Percentiles rank a stretch among this genome's conserved stretches.
Evolutionary conservation across 2,329 filamentous ascomycete species (phyloP).

Genomic region (Zasmidium citrigriseum): DNA sequence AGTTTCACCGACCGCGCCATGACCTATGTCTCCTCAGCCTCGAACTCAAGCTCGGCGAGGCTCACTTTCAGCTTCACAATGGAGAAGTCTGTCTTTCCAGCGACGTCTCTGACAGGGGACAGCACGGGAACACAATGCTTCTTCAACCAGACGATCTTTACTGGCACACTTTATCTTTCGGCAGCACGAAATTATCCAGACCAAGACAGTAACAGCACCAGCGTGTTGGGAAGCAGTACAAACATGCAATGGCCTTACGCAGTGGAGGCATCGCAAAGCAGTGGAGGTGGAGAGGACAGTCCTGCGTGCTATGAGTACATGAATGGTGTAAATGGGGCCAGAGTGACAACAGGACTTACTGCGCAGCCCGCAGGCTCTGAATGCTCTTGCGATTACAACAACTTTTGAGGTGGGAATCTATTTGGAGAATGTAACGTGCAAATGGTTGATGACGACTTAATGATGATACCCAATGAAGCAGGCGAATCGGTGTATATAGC

Average conservation of each 20-base stretch:
- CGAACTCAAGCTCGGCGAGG: conserved; percentile 50
- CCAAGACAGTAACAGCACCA: conserved; percentile 10
- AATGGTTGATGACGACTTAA: not conserved
- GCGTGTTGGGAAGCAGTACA: conserved; percentile 16
- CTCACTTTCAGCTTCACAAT: conserved; percentile 59
- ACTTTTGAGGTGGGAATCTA: conserved; percentile 26
- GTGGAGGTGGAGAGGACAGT: conserved; percentile 49
- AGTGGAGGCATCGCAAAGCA: conserved; percentile 57
- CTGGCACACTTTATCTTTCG: conserved; percentile 57
- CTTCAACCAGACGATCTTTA: conserved; percentile 58
- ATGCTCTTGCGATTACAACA: conserved; percentile 52
- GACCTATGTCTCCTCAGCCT: conserved; percentile 50
- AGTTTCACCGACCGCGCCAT: conserved; percentile 57
- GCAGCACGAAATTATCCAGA: conserved; percentile 19
- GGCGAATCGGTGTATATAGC: not conserved
- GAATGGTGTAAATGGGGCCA: conserved; percentile 39
- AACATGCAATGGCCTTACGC: conserved; percentile 59
- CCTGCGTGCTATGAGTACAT: conserved; percentile 56
- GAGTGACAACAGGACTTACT: conserved; percentile 37
- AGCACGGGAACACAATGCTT: conserved; percentile 57
- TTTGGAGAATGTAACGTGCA: no score
- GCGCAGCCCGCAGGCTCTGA: conserved; percentile 37
- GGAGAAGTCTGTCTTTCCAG: conserved; percentile 56
- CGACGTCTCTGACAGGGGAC: conserved; percentile 43
- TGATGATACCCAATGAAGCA: conserved; percentile 1